Conservation (phyloP, 2,329 filamentous ascomycete genomes). For the Xylaria sp. region DNA sequence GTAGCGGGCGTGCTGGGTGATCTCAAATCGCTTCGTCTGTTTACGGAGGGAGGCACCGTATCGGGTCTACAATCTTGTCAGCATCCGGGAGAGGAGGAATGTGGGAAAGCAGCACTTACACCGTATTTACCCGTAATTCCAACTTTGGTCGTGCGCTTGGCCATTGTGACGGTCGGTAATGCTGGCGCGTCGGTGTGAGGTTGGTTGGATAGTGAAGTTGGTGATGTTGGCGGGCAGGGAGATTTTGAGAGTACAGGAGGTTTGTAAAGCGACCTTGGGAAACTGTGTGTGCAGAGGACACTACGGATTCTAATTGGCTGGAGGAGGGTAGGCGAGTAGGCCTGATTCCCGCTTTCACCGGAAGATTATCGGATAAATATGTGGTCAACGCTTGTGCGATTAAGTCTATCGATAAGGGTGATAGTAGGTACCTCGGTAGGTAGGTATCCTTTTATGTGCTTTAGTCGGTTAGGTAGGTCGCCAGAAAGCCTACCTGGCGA, state of each 20-base stretch:
- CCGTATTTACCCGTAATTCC: constrained; percentile 32
- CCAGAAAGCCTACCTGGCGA: too few relatives aligned
- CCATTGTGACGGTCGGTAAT: constrained; percentile 25
- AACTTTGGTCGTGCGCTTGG: constrained; percentile 41
- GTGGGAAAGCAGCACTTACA: too few relatives aligned
- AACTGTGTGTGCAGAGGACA: constrained; percentile 26
- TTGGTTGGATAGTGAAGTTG: constrained; percentile 17
- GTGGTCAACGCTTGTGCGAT: not conserved
- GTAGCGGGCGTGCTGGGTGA: constrained; percentile 96
- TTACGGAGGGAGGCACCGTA: constrained; percentile 99
- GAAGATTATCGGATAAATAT: constrained; percentile 19
- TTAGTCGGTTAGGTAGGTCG: too few relatives aligned
- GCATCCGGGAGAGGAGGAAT: too few relatives aligned
- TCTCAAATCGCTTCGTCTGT: constrained; percentile 99
- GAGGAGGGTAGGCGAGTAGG: constrained; percentile 18
- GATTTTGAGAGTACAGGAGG: constrained; percentile 26
- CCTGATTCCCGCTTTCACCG: not conserved
- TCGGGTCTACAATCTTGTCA: too few relatives aligned
- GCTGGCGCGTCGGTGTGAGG: constrained; percentile 18
- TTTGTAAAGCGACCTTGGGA: constrained; percentile 20
- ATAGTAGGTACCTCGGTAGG: too few relatives aligned
- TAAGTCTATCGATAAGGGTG: not conserved
- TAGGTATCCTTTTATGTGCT: too few relatives aligned
- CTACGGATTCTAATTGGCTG: constrained; percentile 19
- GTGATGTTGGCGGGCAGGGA: constrained; percentile 26